Conservation (phyloP, 2,329 filamentous ascomycete genomes). For the Microdochium nivale region DNA sequence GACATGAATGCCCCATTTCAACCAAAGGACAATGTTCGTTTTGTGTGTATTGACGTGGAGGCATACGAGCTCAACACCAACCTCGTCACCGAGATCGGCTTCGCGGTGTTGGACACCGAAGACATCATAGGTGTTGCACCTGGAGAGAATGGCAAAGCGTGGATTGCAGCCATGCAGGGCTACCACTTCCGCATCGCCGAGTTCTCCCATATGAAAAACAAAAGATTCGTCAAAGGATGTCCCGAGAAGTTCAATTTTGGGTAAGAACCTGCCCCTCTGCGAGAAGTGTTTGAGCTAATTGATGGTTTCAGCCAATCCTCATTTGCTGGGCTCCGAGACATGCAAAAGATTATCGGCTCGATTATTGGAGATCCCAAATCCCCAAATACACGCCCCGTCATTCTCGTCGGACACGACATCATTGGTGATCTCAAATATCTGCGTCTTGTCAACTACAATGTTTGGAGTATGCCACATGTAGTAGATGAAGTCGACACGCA, state of each 20-base stretch:
- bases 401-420: conserved; percentile 74
- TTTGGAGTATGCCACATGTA: conserved; percentile 43
- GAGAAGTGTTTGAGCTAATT: neutral
- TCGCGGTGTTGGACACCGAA: conserved; percentile 69
- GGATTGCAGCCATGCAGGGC: conserved; percentile 58
- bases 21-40: conserved; percentile 50
- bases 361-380: conserved; percentile 23
- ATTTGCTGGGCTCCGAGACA: conserved; percentile 24
- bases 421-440: conserved; percentile 62
- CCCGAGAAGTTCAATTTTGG: conserved; percentile 71
- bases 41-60: conserved; percentile 78
- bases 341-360: conserved; percentile 23
- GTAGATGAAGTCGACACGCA: conserved; percentile 66
- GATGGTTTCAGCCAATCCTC: conserved; percentile 27
- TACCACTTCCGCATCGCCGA: conserved; percentile 74
- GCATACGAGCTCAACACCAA: conserved; percentile 60
- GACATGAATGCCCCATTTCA: conserved; percentile 31
- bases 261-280: conserved; percentile 27
- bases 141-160: conserved; percentile 53
- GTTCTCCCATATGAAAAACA: conserved; percentile 56
- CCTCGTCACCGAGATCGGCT: conserved; percentile 75
- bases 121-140: conserved; percentile 45
- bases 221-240: conserved; percentile 60
- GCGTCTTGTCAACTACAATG: conserved; percentile 52
- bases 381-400: conserved; percentile 34